Evolutionary conservation across 805 yeast genomes (phyloP).

Genomic region (Pichia exigua): DNA sequence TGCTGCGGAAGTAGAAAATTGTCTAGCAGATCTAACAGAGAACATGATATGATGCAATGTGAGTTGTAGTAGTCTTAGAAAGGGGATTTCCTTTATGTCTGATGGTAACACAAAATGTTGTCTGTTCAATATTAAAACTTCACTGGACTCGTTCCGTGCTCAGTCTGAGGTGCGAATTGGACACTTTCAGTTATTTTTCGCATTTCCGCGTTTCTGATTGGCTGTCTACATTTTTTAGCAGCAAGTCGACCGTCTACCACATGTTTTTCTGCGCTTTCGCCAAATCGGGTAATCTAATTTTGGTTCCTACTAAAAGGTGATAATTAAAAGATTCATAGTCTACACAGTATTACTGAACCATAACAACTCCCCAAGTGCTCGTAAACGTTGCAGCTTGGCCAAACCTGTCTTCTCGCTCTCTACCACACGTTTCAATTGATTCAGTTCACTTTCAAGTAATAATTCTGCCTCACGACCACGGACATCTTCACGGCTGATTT

Average conservation of each 20-base stretch:
- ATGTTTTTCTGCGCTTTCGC: background rate
- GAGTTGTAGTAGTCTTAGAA: background rate
- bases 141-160: background rate
- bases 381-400: conserved; percentile 48
- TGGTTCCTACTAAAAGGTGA: background rate
- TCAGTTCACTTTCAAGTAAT: conserved; percentile 65
- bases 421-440: conserved; percentile 56
- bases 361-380: conserved; percentile 50
- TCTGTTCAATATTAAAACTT: background rate
- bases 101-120: background rate
- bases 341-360: conserved; percentile 24
- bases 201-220: conserved; percentile 2
- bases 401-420: conserved; percentile 47
- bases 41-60: conserved; percentile 17
- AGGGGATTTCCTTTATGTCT: background rate
- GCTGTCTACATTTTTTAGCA: background rate
- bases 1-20: conserved; percentile 32
- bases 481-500: conserved; percentile 86
- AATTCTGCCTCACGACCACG: conserved; percentile 71
- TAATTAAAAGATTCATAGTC: background rate
- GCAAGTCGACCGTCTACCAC: background rate
- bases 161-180: background rate
- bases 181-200: background rate
- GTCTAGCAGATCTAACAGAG: conserved; percentile 26
- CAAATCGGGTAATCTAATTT: background rate